Conservation (phyloP, 1,284 basidiomycete genomes). For the Leccinum solheimii region DNA sequence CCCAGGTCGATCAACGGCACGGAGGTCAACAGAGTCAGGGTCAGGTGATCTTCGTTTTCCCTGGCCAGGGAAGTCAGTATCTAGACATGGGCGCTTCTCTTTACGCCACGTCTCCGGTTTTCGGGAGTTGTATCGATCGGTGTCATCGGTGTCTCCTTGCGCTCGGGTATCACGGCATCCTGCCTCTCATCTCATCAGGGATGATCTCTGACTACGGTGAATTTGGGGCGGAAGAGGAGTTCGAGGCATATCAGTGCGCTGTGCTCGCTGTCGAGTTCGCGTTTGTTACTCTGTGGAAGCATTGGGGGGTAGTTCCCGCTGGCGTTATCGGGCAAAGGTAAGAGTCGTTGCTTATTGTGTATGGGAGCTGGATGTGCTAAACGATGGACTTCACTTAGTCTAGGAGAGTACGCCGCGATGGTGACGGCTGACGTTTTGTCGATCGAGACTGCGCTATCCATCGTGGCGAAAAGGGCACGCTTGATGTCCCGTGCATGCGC, state of each 20-base stretch:
- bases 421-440: conserved; percentile 56
- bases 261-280: conserved; percentile 63
- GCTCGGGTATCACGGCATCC: conserved; percentile 52
- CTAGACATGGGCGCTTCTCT: conserved; percentile 60
- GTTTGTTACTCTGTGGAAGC: conserved; percentile 59
- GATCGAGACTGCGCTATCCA: conserved; percentile 52
- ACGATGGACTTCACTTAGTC: conserved; percentile 37
- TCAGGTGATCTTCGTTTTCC: conserved; percentile 62
- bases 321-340: conserved; percentile 70
- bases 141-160: conserved; percentile 53
- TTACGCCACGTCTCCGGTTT: conserved; percentile 48
- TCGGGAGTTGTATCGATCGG: conserved; percentile 52
- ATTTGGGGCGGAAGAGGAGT: conserved; percentile 30
- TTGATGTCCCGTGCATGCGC: conserved; percentile 53
- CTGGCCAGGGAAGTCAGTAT: conserved; percentile 70
- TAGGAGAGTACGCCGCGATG: conserved; percentile 72
- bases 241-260: conserved; percentile 54
- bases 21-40: conserved; percentile 15
- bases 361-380: background rate
- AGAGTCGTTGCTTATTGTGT: conserved; percentile 15
- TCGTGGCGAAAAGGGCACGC: conserved; percentile 59
- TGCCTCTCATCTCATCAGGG: conserved; percentile 42
- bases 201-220: background rate
- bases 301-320: conserved; percentile 59
- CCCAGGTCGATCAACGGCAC: conserved; percentile 29